phyloP scores from a whole-genome alignment of 495 filamentous ascomycete species.

The Copromyces sp. region DNA sequence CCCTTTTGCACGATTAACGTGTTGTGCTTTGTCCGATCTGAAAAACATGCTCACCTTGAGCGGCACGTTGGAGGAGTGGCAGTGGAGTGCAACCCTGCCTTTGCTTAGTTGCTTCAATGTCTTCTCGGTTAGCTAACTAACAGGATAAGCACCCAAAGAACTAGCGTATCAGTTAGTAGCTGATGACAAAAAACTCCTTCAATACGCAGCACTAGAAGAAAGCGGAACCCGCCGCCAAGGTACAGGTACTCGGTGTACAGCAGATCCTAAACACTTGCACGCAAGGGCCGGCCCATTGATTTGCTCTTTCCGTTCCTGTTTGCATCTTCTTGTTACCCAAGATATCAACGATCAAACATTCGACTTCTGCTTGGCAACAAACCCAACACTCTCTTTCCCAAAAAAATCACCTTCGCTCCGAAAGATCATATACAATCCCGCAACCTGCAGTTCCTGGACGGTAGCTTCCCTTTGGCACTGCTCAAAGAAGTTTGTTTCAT shows the following conservation, averaged over 20 bases:
- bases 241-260: background rate
- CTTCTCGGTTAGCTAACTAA: background rate
- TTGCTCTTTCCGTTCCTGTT: background rate
- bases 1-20: background rate
- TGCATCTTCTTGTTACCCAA: background rate
- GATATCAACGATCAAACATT: background rate
- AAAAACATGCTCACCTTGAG: background rate
- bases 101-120: background rate
- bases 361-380: background rate
- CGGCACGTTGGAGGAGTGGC: background rate
- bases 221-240: background rate
- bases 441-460: background rate
- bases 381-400: background rate
- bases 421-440: background rate
- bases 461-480: background rate
- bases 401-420: background rate
- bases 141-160: background rate
- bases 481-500: background rate
- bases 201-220: background rate
- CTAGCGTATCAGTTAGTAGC: background rate
- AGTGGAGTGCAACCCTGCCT: background rate
- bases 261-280: background rate
- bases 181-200: background rate
- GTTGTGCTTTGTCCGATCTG: background rate
- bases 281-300: background rate